phyloP scores from a whole-genome alignment of 768 basidiomycete species.

The Rhodosporidiobolus sp. region DNA sequence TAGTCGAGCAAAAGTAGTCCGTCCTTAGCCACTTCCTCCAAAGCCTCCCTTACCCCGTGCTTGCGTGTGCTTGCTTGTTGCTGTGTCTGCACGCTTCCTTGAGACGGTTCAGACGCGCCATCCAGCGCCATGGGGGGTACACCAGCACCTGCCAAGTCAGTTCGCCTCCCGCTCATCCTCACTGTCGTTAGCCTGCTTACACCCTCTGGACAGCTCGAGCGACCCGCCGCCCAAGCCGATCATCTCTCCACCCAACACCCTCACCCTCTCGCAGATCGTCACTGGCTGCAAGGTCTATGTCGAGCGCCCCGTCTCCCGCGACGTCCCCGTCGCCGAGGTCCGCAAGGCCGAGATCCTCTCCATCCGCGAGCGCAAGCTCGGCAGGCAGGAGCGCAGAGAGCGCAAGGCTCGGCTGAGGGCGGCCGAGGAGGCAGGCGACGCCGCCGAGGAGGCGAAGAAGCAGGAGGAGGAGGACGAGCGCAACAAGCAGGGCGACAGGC shows the following conservation, averaged over 20 bases:
- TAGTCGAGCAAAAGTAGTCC: too few species aligned
- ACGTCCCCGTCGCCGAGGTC: constrained; percentile 63
- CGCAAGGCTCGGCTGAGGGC: constrained; percentile 47
- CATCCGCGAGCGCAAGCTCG: constrained; percentile 81
- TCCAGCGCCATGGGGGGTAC: too few species aligned
- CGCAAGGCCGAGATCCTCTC: constrained; percentile 93
- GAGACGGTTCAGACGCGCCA: too few species aligned
- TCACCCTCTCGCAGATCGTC: constrained; percentile 34
- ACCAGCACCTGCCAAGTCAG: background rate
- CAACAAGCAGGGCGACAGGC: constrained; percentile 62
- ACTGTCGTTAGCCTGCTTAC: too few species aligned
- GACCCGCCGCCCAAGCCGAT: constrained; percentile 35
- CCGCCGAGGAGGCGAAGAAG: constrained; percentile 47
- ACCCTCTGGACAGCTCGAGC: background rate
- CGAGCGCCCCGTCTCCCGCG: constrained; percentile 70
- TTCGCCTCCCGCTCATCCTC: background rate
- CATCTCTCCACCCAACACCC: constrained; percentile 40
- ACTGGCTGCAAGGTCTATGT: constrained; percentile 91
- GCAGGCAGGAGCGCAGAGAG: constrained; percentile 43
- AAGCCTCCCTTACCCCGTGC: background rate
- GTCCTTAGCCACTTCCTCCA: too few species aligned
- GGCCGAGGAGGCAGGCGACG: constrained; percentile 44
- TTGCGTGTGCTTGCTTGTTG: background rate
- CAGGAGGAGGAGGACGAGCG: constrained; percentile 58
- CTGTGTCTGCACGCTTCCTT: background rate